Conservation (phyloP, 257 asterid species). For the Voacanga thouarsii region DNA sequence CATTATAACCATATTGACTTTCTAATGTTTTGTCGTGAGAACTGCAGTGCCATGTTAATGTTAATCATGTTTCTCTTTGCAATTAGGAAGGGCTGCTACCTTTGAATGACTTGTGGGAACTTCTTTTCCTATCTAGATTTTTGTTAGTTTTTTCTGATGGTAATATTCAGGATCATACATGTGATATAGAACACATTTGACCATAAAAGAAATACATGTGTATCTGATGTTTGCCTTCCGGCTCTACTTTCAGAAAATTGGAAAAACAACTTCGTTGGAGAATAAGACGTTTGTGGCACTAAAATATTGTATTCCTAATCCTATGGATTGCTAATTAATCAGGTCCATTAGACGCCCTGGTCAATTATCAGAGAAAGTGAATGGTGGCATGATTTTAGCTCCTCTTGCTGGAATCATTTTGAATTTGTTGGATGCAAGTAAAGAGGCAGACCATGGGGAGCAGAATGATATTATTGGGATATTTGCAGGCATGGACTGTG, state of each 20-base stretch:
- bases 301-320: not conserved
- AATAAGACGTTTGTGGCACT: not conserved
- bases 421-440: conserved; percentile 64
- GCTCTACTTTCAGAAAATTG: not conserved
- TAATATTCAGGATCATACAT: not conserved
- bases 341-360: conserved; percentile 80
- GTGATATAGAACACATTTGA: not conserved
- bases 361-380: conserved; percentile 65
- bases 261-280: not conserved
- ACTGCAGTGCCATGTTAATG: not conserved
- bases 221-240: not conserved
- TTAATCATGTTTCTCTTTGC: not conserved
- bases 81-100: not conserved
- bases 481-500: conserved; percentile 88
- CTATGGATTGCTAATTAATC: not conserved
- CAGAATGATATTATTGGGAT: conserved; percentile 62
- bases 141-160: not conserved
- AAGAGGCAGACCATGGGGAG: conserved; percentile 26
- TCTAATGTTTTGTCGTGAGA: not conserved
- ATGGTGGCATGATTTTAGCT: conserved; percentile 79
- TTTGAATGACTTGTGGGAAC: not conserved
- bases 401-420: conserved; percentile 89
- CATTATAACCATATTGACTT: not conserved
- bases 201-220: not conserved
- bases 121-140: not conserved